phyloP scores from a whole-genome alignment of 1,139 yeast genomes.

The Geotrichum macrosporum region DNA sequence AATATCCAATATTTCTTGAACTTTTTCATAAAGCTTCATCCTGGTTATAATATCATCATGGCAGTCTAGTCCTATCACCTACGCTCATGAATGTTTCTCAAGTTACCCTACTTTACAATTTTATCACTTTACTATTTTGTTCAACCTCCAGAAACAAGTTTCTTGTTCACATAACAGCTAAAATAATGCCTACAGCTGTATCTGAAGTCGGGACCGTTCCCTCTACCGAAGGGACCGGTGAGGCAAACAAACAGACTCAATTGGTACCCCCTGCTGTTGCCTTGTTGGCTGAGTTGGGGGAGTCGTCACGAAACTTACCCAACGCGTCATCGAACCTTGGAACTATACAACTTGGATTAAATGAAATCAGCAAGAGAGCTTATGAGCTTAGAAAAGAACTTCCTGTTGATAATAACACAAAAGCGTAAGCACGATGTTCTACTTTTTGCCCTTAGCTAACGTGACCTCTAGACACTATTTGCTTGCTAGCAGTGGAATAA shows the following conservation, averaged over 20 bases:
- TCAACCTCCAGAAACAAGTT: not conserved
- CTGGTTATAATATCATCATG: no score
- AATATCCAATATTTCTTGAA: no score
- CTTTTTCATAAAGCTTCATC: no score
- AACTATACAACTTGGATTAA: slow-evolving; percentile 66
- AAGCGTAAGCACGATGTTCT: slow-evolving; percentile 47
- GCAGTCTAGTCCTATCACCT: no score
- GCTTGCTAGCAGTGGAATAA: slow-evolving; percentile 83
- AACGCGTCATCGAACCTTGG: slow-evolving; percentile 61
- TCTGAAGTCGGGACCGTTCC: not conserved
- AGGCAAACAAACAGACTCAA: not conserved
- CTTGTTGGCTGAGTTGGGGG: slow-evolving; percentile 58
- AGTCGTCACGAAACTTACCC: slow-evolving; percentile 68
- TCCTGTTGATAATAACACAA: slow-evolving; percentile 55
- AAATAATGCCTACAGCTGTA: slow-evolving; percentile 2
- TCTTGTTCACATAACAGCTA: not conserved
- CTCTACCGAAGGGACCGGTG: not conserved
- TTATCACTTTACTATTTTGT: no score
- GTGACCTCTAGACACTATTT: slow-evolving; percentile 57
- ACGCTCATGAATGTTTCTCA: not conserved
- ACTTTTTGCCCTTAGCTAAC: not conserved
- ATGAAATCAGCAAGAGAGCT: slow-evolving; percentile 72
- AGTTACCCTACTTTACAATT: slow-evolving; percentile 2
- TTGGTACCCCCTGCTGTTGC: slow-evolving; percentile 39
- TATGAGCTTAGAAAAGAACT: slow-evolving; percentile 50